These are phyloP conservation scores for Globisporangium barbulae DNA, from an alignment of 352 stramenopile species.

Conservation along the genomic window DNA sequence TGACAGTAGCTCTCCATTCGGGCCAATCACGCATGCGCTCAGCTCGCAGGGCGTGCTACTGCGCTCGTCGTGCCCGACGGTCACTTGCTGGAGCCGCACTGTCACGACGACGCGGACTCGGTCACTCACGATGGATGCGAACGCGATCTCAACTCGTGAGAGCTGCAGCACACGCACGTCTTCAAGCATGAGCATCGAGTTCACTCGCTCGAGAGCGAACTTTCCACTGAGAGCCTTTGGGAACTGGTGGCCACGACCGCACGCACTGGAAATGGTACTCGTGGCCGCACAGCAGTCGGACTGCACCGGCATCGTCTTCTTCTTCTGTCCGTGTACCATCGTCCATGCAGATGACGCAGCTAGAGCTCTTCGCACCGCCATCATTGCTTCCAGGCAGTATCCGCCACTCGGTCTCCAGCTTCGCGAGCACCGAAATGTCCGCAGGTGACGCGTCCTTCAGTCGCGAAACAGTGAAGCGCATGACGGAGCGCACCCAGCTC, in stretches of 20 bases:
- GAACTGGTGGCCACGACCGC: conserved; percentile 62
- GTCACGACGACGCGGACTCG: conserved; percentile 1
- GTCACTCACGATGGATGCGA: no score
- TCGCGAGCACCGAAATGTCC: conserved; percentile 32
- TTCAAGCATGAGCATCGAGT: conserved; percentile 8
- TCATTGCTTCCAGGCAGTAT: conserved; percentile 10
- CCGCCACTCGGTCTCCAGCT: conserved; percentile 26
- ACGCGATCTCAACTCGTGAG: neutral
- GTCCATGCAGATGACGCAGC: conserved; percentile 88
- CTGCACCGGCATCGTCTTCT: conserved; percentile 20
- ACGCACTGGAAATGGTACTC: conserved; percentile 80
- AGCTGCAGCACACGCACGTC: neutral
- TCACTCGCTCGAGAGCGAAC: conserved; percentile 1
- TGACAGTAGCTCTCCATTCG: neutral
- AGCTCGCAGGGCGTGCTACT: neutral
- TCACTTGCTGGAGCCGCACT: neutral
- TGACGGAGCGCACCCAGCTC: conserved; percentile 63
- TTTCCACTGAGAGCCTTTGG: conserved; percentile 10
- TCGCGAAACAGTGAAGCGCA: conserved; percentile 48
- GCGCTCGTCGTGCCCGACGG: neutral
- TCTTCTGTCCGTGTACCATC: conserved; percentile 30
- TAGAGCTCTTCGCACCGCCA: conserved; percentile 19
- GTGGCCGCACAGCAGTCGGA: conserved; percentile 87
- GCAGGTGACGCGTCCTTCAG: conserved; percentile 59
- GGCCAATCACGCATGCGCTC: neutral